These are phyloP conservation scores for Cutaneotrichosporon dermatis DNA, from an alignment of 1,284 basidiomycete genomes.

Conservation along the genomic window DNA sequence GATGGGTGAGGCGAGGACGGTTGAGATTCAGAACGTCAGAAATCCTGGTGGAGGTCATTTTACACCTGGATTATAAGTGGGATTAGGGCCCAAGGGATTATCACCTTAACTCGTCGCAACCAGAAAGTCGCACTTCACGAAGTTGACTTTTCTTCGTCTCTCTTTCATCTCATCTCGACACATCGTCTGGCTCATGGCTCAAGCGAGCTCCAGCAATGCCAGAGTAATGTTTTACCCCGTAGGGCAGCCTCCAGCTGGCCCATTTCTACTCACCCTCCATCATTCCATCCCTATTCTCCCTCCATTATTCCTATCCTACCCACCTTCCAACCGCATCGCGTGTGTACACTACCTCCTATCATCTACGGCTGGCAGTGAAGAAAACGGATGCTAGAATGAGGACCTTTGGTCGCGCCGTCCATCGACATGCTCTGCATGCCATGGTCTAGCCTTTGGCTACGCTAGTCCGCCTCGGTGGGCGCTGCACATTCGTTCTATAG, in stretches of 20 bases:
- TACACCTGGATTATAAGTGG: not conserved
- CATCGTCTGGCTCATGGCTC: too few relatives aligned
- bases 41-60: constrained; percentile 6
- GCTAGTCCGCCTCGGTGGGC: constrained; percentile 7
- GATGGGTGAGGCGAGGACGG: too few relatives aligned
- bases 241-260: too few relatives aligned
- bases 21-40: not conserved
- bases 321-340: constrained; percentile 20
- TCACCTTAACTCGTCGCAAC: too few relatives aligned
- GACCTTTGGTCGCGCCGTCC: constrained; percentile 32
- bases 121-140: too few relatives aligned
- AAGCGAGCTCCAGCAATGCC: too few relatives aligned
- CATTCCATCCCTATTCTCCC: not conserved
- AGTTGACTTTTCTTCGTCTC: too few relatives aligned
- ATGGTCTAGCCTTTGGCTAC: not conserved
- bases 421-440: constrained; percentile 7
- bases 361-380: constrained; percentile 40
- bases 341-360: constrained; percentile 44
- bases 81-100: too few relatives aligned
- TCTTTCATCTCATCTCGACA: too few relatives aligned
- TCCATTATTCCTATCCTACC: not conserved
- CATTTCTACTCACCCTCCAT: too few relatives aligned
- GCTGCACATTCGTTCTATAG: constrained; percentile 16
- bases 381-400: constrained; percentile 45
- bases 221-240: too few relatives aligned